Conservation (phyloP, 176 grass and related monocot genomes). For the Triticum turgidum region DNA sequence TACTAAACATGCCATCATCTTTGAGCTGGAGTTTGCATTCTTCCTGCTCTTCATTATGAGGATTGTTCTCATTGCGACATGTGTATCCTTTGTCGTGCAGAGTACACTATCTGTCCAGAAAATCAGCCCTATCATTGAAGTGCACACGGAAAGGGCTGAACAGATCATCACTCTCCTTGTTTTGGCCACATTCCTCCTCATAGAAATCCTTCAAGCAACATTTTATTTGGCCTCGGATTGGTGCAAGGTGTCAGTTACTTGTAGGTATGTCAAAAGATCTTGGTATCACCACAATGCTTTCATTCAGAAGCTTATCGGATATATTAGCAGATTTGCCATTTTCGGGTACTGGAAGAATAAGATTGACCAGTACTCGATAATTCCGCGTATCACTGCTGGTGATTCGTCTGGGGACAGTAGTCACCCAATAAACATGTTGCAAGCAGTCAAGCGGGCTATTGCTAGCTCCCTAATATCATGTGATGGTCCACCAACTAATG, state of each 20-base stretch:
- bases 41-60: neutral
- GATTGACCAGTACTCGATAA: neutral
- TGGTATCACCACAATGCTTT: neutral
- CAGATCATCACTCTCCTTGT: neutral
- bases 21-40: fast-evolving
- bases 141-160: neutral
- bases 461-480: neutral
- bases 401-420: neutral
- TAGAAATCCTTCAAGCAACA: slow-evolving; percentile 10
- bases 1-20: neutral
- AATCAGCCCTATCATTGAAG: neutral
- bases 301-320: neutral
- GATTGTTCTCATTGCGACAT: neutral
- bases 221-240: slow-evolving; percentile 4
- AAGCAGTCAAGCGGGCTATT: neutral
- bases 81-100: neutral
- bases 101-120: neutral
- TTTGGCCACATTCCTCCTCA: neutral
- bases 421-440: neutral
- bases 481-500: neutral
- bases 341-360: neutral
- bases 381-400: neutral
- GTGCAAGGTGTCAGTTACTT: neutral
- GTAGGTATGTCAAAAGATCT: neutral
- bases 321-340: neutral